Evolutionary conservation across 352 stramenopile species (phyloP).

Genomic region (Pythium aquatile): DNA sequence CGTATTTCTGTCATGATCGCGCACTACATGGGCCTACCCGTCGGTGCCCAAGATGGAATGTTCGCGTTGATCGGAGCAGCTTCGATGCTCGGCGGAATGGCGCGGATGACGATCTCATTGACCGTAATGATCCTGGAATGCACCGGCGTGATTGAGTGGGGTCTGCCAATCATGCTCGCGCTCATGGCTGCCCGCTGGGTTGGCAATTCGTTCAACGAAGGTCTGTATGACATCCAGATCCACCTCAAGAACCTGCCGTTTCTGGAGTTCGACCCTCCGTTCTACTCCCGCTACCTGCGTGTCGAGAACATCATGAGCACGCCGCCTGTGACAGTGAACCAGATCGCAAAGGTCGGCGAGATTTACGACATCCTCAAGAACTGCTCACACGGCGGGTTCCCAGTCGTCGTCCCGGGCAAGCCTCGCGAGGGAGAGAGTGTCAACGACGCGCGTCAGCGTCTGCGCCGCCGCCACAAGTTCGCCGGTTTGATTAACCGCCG

Average conservation of each 20-base stretch:
- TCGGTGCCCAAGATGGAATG: slow-evolving; percentile 86
- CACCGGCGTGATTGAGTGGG: slow-evolving; percentile 98
- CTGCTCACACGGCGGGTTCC: slow-evolving; percentile 72
- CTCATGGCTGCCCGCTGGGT: slow-evolving; percentile 96
- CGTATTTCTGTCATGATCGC: slow-evolving; percentile 71
- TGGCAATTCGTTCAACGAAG: slow-evolving; percentile 98
- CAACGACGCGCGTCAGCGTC: slow-evolving; percentile 23
- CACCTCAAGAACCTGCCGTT: slow-evolving; percentile 96
- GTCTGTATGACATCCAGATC: slow-evolving; percentile 99
- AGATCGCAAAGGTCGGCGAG: slow-evolving; percentile 76
- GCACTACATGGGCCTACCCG: slow-evolving; percentile 57
- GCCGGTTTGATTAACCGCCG: slow-evolving; percentile 73
- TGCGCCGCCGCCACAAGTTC: slow-evolving; percentile 46
- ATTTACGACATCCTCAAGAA: slow-evolving; percentile 77
- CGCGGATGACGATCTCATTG: slow-evolving; percentile 98
- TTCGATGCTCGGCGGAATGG: slow-evolving; percentile 95
- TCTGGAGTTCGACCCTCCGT: slow-evolving; percentile 94
- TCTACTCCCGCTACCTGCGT: slow-evolving; percentile 73
- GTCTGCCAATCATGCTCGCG: slow-evolving; percentile 97
- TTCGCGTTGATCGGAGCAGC: slow-evolving; percentile 97
- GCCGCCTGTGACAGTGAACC: slow-evolving; percentile 52
- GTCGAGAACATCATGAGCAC: slow-evolving; percentile 79
- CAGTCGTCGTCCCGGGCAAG: slow-evolving; percentile 56
- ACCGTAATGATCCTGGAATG: slow-evolving; percentile 98
- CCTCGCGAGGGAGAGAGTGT: slow-evolving; percentile 34